Conservation (phyloP, 208 protist species). For the Trypanosoma mega region DNA sequence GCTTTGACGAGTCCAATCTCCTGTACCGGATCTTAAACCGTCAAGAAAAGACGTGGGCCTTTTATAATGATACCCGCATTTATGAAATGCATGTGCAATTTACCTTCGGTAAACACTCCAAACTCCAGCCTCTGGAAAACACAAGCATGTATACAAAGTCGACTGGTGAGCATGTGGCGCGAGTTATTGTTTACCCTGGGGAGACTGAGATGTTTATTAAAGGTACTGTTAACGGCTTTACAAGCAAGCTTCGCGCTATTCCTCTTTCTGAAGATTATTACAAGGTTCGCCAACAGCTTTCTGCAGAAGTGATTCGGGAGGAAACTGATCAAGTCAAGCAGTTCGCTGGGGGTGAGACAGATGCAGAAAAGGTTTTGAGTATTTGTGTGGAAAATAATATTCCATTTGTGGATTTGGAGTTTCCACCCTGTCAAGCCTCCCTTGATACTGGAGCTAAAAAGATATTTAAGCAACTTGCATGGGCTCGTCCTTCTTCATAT, state of each 20-base stretch:
- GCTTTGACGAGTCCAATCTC: slow-evolving; percentile 78
- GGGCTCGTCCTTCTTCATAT: slow-evolving; percentile 55
- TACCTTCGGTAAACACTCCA: slow-evolving; percentile 64
- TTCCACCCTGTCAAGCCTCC: slow-evolving; percentile 60
- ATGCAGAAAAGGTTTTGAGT: slow-evolving; percentile 52
- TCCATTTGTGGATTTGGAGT: slow-evolving; percentile 73
- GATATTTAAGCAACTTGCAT: slow-evolving; percentile 59
- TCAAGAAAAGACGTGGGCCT: slow-evolving; percentile 67
- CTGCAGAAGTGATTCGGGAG: slow-evolving; percentile 29
- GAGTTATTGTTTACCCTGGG: slow-evolving; percentile 67
- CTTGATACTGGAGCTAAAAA: slow-evolving; percentile 51
- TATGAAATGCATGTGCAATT: slow-evolving; percentile 80
- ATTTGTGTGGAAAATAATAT: slow-evolving; percentile 52
- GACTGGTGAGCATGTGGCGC: slow-evolving; percentile 37
- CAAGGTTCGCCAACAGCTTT: slow-evolving; percentile 27
- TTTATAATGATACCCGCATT: slow-evolving; percentile 74
- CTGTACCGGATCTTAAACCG: slow-evolving; percentile 72
- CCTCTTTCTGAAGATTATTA: slow-evolving; percentile 64
- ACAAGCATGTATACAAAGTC: slow-evolving; percentile 42
- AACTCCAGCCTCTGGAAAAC: slow-evolving; percentile 50
- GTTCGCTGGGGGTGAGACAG: slow-evolving; percentile 36
- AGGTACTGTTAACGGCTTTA: slow-evolving; percentile 60
- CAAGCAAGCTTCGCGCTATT: slow-evolving; percentile 57
- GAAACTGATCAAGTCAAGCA: slow-evolving; percentile 47
- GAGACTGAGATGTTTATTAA: slow-evolving; percentile 77